These are phyloP conservation scores for Rosa lucieae DNA, from an alignment of 306 rosid genomes.

Conservation along the genomic window DNA sequence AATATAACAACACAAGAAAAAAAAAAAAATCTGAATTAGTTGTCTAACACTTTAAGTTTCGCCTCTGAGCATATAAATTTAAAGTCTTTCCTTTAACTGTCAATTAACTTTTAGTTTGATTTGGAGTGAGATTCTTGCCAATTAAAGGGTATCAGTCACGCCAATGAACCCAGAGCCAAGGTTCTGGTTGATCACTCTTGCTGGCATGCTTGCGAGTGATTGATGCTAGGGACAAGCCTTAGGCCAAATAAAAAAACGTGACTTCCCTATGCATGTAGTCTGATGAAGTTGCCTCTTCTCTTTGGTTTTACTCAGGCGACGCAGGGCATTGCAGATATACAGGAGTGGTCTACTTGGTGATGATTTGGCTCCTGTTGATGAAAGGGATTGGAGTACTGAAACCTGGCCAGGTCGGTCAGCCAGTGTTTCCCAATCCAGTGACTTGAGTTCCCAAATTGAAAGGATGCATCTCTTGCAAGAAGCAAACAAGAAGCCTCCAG, in stretches of 20 bases:
- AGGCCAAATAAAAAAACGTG: background rate
- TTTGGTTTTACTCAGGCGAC: slow-evolving; percentile 33
- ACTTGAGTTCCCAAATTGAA: slow-evolving; percentile 49
- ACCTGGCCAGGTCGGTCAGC: slow-evolving; percentile 24
- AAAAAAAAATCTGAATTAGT: background rate
- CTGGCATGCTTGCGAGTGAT: background rate
- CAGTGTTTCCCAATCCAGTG: slow-evolving; percentile 27
- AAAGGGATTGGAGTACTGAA: slow-evolving; percentile 37
- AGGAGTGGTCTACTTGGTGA: slow-evolving; percentile 4
- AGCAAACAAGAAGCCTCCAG: slow-evolving; percentile 58
- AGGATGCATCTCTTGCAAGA: slow-evolving; percentile 46
- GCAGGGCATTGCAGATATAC: slow-evolving; percentile 8
- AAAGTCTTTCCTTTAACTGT: background rate
- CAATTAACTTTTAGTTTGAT: background rate
- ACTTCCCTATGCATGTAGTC: slow-evolving; percentile 1
- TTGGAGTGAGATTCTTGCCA: background rate
- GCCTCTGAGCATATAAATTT: background rate
- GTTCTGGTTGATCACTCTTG: background rate
- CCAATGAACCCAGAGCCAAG: background rate
- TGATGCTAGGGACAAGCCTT: background rate
- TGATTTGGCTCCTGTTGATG: slow-evolving; percentile 22
- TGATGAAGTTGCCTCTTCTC: slow-evolving; percentile 11
- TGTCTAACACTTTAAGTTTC: background rate
- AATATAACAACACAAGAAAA: background rate
- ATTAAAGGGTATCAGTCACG: background rate